A percentile compares a stretch with the other conserved stretches of the same genome.
Evolutionary conservation across 2,329 filamentous ascomycete genomes (phyloP).

Genomic region (Volutella citrinella): DNA sequence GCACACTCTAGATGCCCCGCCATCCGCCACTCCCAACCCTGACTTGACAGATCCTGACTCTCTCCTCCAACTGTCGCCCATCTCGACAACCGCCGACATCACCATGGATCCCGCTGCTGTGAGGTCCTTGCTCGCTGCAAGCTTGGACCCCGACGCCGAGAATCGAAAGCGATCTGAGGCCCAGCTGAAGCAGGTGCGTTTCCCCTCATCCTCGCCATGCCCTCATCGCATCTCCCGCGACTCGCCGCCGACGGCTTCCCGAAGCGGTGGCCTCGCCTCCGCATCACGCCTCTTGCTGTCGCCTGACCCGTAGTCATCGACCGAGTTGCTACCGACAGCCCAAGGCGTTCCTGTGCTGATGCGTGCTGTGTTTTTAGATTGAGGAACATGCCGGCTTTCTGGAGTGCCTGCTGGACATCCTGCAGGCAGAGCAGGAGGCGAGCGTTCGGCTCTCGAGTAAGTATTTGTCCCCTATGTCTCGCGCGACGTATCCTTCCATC

Average conservation of each 20-base stretch:
- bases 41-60: slow-evolving; percentile 29
- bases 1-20: slow-evolving; percentile 25
- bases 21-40: slow-evolving; percentile 25
- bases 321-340: too few species aligned
- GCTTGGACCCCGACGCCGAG: slow-evolving; percentile 71
- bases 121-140: slow-evolving; percentile 73
- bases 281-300: too few species aligned
- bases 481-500: too few species aligned
- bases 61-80: slow-evolving; percentile 20
- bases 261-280: too few species aligned
- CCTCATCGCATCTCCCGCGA: too few species aligned
- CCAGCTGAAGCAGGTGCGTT: slow-evolving; percentile 75
- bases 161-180: slow-evolving; percentile 73
- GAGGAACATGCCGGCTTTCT: slow-evolving; percentile 88
- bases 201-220: slow-evolving; percentile 1
- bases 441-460: slow-evolving; percentile 86
- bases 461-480: slow-evolving; percentile 40
- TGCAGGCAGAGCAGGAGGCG: slow-evolving; percentile 83
- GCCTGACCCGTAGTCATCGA: too few species aligned
- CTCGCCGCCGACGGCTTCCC: too few species aligned
- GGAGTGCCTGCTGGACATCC: slow-evolving; percentile 84
- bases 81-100: slow-evolving; percentile 21
- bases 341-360: too few species aligned
- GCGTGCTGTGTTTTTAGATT: slow-evolving; percentile 54
- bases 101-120: slow-evolving; percentile 73